These are phyloP conservation scores for Gossypium mustelinum DNA, from an alignment of 345 rosid genomes.

Conservation along the genomic window DNA sequence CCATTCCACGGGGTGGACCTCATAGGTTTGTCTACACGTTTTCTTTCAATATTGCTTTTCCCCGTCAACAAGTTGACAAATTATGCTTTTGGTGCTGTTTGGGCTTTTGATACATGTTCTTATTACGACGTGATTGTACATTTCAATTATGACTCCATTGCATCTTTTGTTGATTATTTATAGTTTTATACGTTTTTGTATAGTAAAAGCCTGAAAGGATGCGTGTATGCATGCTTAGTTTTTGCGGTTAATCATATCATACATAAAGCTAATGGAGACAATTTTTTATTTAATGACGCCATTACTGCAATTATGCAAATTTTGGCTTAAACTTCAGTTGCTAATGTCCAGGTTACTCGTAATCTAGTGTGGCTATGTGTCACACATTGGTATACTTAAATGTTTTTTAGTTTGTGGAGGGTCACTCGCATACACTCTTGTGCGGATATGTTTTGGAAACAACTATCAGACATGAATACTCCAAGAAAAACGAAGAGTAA, in stretches of 20 bases:
- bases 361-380: not conserved
- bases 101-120: not conserved
- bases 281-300: not conserved
- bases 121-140: not conserved
- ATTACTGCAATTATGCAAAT: not conserved
- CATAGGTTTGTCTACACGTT: constrained; percentile 55
- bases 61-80: not conserved
- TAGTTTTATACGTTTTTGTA: not conserved
- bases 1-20: constrained; percentile 97
- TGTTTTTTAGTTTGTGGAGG: not conserved
- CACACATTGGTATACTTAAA: no score
- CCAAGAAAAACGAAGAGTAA: not conserved
- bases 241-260: not conserved
- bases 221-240: not conserved
- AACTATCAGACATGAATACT: not conserved
- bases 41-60: not conserved
- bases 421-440: not conserved
- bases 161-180: not conserved
- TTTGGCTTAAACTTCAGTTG: not conserved
- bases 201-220: not conserved
- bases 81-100: not conserved
- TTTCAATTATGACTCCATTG: not conserved
- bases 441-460: not conserved
- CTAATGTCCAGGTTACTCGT: not conserved
- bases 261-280: not conserved